phyloP scores from a whole-genome alignment of 306 rosid genomes.

The Vigna hirtella region DNA sequence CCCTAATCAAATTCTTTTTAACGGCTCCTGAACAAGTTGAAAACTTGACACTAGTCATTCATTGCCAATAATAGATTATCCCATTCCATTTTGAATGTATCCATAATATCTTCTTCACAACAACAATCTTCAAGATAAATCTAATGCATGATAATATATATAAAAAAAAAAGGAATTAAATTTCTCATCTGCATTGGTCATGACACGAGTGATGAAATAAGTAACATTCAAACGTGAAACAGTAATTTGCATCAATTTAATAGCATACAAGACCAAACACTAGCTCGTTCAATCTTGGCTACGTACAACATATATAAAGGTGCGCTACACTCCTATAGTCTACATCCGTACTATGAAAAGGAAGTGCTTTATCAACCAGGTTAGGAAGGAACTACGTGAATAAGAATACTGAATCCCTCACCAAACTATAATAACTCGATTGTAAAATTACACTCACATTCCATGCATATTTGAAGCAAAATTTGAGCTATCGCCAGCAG shows the following conservation, averaged over 20 bases:
- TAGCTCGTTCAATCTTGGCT: background rate
- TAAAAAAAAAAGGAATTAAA: background rate
- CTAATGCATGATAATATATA: background rate
- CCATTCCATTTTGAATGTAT: background rate
- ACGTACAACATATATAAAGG: slow-evolving; percentile 4
- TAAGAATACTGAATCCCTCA: slow-evolving; percentile 5
- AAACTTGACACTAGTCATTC: background rate
- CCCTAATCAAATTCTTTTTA: slow-evolving; percentile 27
- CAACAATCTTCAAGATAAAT: background rate
- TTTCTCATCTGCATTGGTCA: background rate
- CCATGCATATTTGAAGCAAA: slow-evolving; percentile 52
- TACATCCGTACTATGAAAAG: slow-evolving; percentile 20
- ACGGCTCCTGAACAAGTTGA: slow-evolving; percentile 1
- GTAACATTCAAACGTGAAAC: background rate
- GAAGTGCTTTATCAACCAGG: background rate
- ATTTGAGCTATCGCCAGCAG: slow-evolving; percentile 54
- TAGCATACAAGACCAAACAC: slow-evolving; percentile 18
- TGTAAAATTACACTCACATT: slow-evolving; percentile 65
- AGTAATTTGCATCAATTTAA: background rate
- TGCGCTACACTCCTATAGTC: background rate
- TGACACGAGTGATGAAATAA: background rate
- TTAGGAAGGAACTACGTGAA: slow-evolving; percentile 17
- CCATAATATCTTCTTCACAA: background rate
- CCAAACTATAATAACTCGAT: slow-evolving; percentile 31
- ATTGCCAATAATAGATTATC: slow-evolving; percentile 10